Evolutionary conservation across 2,329 filamentous ascomycete species (phyloP), one percentile per base, ranked within the genome.

Genomic region (Akanthomyces uredinophilus): DNA sequence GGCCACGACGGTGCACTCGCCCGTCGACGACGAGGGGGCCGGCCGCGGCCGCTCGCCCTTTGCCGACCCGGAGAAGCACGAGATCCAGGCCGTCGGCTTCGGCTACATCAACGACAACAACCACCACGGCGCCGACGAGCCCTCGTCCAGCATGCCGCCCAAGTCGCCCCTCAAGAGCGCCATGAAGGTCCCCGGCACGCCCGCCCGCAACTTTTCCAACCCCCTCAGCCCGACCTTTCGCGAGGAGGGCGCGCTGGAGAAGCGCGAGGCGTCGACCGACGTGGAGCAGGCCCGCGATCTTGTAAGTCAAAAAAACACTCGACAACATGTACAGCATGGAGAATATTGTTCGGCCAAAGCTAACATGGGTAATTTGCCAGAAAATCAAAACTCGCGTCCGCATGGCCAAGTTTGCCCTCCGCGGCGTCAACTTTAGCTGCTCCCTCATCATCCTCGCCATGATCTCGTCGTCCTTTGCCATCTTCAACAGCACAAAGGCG

Each of bases 371-470:
- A 8, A 8, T 10, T 7, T 63, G n/a, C 52, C 72, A 96, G 94
- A 96, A 90, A 88, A 86, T 96, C 74, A 98, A 97, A 79, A 88
- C 88, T 41, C 87, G 92, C 68, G 93, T 98, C 39, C 87, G 95
- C 52, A 83, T 98, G 76, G 95, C 94, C 68, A 99, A 99, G 80
- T 88, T 98, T 69, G 86, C 96, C 65, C 87, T 99, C n/a, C 89
- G 95, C 67, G 89, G 92, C 62, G 90, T 98, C 78, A 97, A 94
- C 82, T 98, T 99, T 76, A 92, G 91, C 75, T 99, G 95, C 81
- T 94, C 91, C 74, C 83, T 98, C 64, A 97, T 99, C 73, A 91
- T 99, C 67, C 84, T 99, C 63, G 83, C 92, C 65, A 94, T 99
- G 85, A 80, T 99, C 60, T 87, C 90, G 16, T 85, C 91, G n/a